Percentiles rank a stretch among this genome's conserved stretches.
Evolutionary conservation across 176 grass and related monocot species (phyloP).

Genomic region (Carex scoparia): DNA sequence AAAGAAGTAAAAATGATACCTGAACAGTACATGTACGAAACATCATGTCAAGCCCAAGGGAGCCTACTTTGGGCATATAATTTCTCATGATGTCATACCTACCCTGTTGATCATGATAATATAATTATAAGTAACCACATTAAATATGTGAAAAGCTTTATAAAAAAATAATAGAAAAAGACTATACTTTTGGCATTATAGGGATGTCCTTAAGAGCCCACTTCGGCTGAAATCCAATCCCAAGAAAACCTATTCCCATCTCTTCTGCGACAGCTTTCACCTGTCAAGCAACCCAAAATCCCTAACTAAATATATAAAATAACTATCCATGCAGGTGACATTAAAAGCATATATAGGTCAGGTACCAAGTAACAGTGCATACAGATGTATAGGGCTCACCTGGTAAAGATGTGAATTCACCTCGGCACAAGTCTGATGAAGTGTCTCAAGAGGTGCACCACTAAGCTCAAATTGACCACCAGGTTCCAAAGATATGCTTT

Average conservation of each 20-base stretch:
- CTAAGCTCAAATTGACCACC: constrained; percentile 98
- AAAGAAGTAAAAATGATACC: constrained; percentile 26
- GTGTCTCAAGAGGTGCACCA: constrained; percentile 84
- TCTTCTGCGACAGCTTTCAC: constrained; percentile 95
- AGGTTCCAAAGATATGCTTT: constrained; percentile 93
- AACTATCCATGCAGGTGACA: not conserved
- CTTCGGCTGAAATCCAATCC: constrained; percentile 93
- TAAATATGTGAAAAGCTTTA: constrained; percentile 8
- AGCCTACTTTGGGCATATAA: constrained; percentile 99
- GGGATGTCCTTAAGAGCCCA: constrained; percentile 74
- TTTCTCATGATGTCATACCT: constrained; percentile 94
- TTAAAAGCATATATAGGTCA: constrained; percentile 1
- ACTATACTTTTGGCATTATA: constrained; percentile 87
- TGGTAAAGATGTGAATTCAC: constrained; percentile 99
- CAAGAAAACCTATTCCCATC: constrained; percentile 94
- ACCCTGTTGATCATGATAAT: constrained; percentile 36
- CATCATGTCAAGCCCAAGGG: constrained; percentile 98
- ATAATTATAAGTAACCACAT: not conserved
- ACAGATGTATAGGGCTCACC: constrained; percentile 34
- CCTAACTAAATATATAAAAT: not conserved
- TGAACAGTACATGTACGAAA: constrained; percentile 98
- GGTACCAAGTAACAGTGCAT: not conserved
- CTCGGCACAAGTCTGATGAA: constrained; percentile 98
- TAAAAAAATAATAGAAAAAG: constrained; percentile 5
- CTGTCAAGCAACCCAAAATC: constrained; percentile 36